Percentiles rank a stretch among this genome's conserved stretches.
Evolutionary conservation across 202 grass and related monocot species (phyloP).

Genomic region (Carex sylvatica): DNA sequence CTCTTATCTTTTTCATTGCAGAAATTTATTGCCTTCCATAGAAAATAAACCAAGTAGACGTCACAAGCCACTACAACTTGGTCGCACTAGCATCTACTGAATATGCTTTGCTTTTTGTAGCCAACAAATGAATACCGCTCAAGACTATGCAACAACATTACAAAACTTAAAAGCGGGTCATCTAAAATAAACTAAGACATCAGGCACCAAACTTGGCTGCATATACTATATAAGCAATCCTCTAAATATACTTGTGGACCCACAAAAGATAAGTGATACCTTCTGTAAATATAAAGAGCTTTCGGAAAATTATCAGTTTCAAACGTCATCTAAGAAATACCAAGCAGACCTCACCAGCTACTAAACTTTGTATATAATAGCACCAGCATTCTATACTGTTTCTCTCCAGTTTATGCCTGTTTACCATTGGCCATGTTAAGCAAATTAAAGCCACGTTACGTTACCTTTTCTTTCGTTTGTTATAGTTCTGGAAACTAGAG

Average conservation of each 20-base stretch:
- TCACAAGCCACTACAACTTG: background rate
- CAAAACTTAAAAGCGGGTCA: background rate
- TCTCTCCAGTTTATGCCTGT: background rate
- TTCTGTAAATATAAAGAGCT: background rate
- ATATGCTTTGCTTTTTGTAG: background rate
- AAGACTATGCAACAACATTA: background rate
- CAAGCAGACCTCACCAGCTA: background rate
- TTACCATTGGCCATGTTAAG: background rate
- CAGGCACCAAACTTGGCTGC: background rate
- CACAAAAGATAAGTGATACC: background rate
- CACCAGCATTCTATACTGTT: background rate
- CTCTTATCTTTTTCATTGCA: background rate
- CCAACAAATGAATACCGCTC: background rate
- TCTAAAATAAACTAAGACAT: background rate
- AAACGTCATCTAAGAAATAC: background rate
- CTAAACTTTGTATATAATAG: background rate
- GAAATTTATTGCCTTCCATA: background rate
- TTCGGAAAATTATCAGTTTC: background rate
- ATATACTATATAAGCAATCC: background rate
- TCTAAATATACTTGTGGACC: background rate
- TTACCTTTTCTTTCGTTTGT: background rate
- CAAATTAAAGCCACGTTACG: background rate
- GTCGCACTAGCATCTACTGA: background rate
- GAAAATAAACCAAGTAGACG: background rate
- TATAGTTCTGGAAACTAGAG: background rate